phyloP scores from a whole-genome alignment of 306 rosid species.

The Vigna reflexopilosa region DNA sequence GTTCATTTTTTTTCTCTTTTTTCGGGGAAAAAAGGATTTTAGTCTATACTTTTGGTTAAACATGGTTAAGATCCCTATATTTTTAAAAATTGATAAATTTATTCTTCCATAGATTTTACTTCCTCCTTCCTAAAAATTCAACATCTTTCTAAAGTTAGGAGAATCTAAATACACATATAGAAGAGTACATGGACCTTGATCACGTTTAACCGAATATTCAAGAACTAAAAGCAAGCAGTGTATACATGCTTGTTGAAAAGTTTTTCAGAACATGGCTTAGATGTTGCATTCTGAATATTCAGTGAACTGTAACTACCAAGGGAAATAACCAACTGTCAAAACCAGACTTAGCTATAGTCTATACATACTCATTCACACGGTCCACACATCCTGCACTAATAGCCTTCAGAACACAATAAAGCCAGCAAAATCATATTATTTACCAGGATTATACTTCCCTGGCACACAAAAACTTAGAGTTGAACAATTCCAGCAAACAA shows the following conservation, averaged over 20 bases:
- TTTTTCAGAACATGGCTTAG: not conserved
- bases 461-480: not conserved
- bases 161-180: not conserved
- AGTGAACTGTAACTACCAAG: not conserved
- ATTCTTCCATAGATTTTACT: not conserved
- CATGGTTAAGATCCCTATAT: not conserved
- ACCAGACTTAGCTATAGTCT: not conserved
- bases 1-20: too few relatives aligned
- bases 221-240: not conserved
- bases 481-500: not conserved
- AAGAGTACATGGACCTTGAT: not conserved
- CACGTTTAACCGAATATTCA: not conserved
- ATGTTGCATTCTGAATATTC: conserved; percentile 23
- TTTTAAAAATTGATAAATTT: too few relatives aligned
- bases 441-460: not conserved
- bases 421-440: not conserved
- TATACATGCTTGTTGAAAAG: not conserved
- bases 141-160: not conserved
- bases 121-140: not conserved
- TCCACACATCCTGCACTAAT: not conserved
- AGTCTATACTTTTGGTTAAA: not conserved
- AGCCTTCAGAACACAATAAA: not conserved
- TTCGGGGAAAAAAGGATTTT: too few relatives aligned
- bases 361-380: not conserved
- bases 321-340: not conserved